Evolutionary conservation across 2,329 filamentous ascomycete species (phyloP).

Genomic region (Aspergillus sclerotialis): DNA sequence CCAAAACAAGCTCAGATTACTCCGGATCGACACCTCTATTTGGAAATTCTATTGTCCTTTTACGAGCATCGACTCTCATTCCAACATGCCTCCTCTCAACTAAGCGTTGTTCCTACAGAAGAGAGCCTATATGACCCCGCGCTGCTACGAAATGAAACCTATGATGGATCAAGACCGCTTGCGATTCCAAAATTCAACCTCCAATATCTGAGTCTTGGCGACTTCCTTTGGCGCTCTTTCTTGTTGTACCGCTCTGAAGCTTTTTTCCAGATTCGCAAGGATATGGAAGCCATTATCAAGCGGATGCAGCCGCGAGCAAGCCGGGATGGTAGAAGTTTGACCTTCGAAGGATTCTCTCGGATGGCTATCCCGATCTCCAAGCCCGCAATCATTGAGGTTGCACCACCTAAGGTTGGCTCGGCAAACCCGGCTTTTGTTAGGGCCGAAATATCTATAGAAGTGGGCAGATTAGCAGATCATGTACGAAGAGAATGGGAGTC

Average conservation of each 20-base stretch:
- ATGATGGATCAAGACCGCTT: constrained; percentile 79
- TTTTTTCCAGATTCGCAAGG: constrained; percentile 88
- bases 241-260: constrained; percentile 82
- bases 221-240: constrained; percentile 95
- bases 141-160: constrained; percentile 73
- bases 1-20: constrained; percentile 63
- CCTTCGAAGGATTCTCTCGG: constrained; percentile 77
- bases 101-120: constrained; percentile 80
- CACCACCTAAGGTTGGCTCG: constrained; percentile 75
- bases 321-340: constrained; percentile 56
- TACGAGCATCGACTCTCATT: constrained; percentile 77
- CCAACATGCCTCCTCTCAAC: constrained; percentile 65
- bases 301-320: constrained; percentile 65
- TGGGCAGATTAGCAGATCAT: constrained; percentile 68
- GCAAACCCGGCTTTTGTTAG: constrained; percentile 75
- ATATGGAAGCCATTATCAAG: constrained; percentile 76
- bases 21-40: constrained; percentile 45
- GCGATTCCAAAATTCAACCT: constrained; percentile 91
- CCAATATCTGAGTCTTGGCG: constrained; percentile 88
- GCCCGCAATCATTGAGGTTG: constrained; percentile 78
- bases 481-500: constrained; percentile 85
- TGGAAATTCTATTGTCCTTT: constrained; percentile 64
- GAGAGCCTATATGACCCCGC: constrained; percentile 68
- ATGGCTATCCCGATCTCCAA: constrained; percentile 87
- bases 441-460: constrained; percentile 78